phyloP scores from a whole-genome alignment of 73 alveolate genomes.

The Blepharisma japonicum region DNA sequence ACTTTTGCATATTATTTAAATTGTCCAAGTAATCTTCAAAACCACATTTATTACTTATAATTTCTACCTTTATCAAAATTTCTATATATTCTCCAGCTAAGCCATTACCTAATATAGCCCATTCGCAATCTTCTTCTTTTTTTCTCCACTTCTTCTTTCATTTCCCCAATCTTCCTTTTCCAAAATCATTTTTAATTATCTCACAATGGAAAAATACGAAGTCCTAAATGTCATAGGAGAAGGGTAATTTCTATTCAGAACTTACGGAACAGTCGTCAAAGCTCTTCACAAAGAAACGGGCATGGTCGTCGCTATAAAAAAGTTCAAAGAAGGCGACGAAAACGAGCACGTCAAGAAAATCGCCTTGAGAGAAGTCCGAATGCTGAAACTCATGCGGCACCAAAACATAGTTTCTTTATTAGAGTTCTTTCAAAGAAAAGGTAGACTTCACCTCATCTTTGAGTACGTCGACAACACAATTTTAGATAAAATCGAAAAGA shows the following conservation, averaged over 20 bases:
- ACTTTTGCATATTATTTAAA: no score
- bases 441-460: conserved; percentile 79
- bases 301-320: conserved; percentile 60
- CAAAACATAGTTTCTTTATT: conserved; percentile 73
- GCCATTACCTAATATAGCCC: no score
- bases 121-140: no score
- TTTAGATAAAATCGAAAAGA: conserved; percentile 79
- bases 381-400: conserved; percentile 69
- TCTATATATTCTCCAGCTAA: no score
- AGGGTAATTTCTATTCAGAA: conserved; percentile 51
- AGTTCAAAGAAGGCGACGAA: conserved; percentile 65
- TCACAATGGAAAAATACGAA: conserved; percentile 67
- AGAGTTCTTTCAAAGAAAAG: conserved; percentile 78
- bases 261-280: conserved; percentile 58
- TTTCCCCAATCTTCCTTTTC: no score
- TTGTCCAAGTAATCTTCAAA: no score
- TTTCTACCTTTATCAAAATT: no score
- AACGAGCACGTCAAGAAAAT: conserved; percentile 59
- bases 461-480: conserved; percentile 86
- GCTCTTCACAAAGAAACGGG: conserved; percentile 54
- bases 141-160: no score
- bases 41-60: no score
- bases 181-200: no score
- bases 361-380: conserved; percentile 77
- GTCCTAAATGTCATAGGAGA: conserved; percentile 74